Evolutionary conservation across 495 filamentous ascomycete species (phyloP), one percentile per base, ranked within the genome.

Genomic region (Neurospora pannonica): DNA sequence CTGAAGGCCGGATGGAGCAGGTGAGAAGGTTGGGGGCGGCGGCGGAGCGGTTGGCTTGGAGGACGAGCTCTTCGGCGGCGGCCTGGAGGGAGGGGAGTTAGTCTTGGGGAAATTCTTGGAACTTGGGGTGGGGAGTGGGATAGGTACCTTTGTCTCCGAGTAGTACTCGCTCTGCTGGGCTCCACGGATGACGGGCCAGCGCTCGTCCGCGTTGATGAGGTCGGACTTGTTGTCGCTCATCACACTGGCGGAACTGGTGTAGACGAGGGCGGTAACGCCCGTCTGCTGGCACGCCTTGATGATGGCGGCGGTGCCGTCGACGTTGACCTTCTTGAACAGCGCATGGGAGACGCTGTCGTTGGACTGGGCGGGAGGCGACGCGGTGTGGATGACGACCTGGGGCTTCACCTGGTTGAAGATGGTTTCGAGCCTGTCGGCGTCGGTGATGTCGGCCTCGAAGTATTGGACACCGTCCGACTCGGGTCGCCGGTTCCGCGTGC

Each of bases 301-400:
- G 24, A 98, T 84, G 24, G 86, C 91, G 76, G 88, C 89, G 0
- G 95, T 98, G 21, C 96, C 96, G 28, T 93, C 92, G 1, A 99
- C 93, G 82, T 98, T 99, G 75, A 99, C 96, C 84, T 93, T 94
- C 72, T 89, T 86, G 83, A 90, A 91, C 1, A 94, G 75, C 75
- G 90, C 91, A 71, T 89, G 83, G 3, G 83, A 83, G 71, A 87
- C 84, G 36, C 74, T 79, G 73, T 81, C 80, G 70, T 81, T 83
- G 71, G 81, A 81, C 37, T 85, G 85, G 34, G 89, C 85, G 6
- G 88, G 84, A 3, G 93, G 93, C 5, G 91, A 92, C n/a, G 95
- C 97, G 13, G 96, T 98, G 83, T 99, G 94, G 75, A 98, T 96
- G 48, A 99, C 92, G 13, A 96, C 89, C 77, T 94, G 90, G n/a